Percentiles rank a stretch among this genome's conserved stretches.
Evolutionary conservation across 2,329 filamentous ascomycete genomes (phyloP).

Genomic region (Diaporthe sp.): DNA sequence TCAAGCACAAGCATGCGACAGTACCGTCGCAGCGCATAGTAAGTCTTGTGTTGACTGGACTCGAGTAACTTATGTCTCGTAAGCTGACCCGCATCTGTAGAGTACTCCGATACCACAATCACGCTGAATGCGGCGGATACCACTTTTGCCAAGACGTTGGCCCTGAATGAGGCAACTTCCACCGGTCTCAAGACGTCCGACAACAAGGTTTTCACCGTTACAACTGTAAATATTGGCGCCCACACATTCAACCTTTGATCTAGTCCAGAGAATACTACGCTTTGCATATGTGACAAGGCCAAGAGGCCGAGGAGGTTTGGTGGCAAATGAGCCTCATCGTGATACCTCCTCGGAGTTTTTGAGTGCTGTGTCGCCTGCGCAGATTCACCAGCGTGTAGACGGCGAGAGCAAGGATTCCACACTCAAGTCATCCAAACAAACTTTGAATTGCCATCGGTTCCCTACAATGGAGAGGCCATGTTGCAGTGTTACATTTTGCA

Average conservation of each 20-base stretch:
- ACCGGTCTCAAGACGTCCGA: constrained; percentile 15
- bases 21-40: constrained; percentile 19
- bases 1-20: constrained; percentile 24
- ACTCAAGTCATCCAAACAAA: background rate
- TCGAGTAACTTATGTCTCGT: background rate
- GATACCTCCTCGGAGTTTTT: background rate
- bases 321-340: background rate
- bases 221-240: constrained; percentile 10
- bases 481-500: background rate
- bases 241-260: constrained; percentile 23
- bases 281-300: background rate
- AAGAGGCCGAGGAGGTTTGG: background rate
- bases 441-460: background rate
- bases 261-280: too few species aligned
- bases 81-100: background rate
- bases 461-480: background rate
- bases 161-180: constrained; percentile 24
- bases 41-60: background rate
- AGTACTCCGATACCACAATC: constrained; percentile 20
- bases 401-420: background rate
- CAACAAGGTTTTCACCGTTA: constrained; percentile 11
- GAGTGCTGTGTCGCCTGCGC: background rate
- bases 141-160: constrained; percentile 10
- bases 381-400: too few species aligned
- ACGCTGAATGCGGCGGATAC: constrained; percentile 18